Percentiles rank a stretch among this genome's conserved stretches.
These are phyloP conservation scores for Pseudonectria buxi DNA, from an alignment of 2,329 filamentous ascomycete genomes.

Conservation along the genomic window DNA sequence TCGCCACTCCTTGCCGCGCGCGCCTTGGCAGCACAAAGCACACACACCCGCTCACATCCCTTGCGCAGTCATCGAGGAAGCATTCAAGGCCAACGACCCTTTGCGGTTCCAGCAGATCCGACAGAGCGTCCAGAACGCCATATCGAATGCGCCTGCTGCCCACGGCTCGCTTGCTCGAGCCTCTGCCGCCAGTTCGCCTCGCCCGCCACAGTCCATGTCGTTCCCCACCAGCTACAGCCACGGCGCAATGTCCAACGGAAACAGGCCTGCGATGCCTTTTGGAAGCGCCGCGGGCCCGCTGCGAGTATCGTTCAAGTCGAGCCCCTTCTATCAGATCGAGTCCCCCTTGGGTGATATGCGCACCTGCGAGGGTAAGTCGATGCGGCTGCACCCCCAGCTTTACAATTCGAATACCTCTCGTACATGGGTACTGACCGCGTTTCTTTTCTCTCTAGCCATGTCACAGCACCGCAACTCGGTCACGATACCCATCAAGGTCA, in stretches of 20 bases:
- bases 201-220: slow-evolving; percentile 14
- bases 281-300: slow-evolving; percentile 5
- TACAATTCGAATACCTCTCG: too few species aligned
- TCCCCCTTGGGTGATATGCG: slow-evolving; percentile 57
- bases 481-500: slow-evolving; percentile 37
- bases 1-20: slow-evolving; percentile 1
- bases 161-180: slow-evolving; percentile 12
- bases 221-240: slow-evolving; percentile 13
- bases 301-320: slow-evolving; percentile 51
- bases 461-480: slow-evolving; percentile 47
- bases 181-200: slow-evolving; percentile 6
- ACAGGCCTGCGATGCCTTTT: slow-evolving; percentile 12
- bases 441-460: slow-evolving; percentile 38
- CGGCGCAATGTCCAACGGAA: slow-evolving; percentile 13
- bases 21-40: too few species aligned
- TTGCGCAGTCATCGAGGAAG: slow-evolving; percentile 36
- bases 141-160: slow-evolving; percentile 20
- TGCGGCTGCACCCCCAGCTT: too few species aligned
- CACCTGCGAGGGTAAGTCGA: slow-evolving; percentile 63
- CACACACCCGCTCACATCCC: slow-evolving; percentile 1
- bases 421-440: slow-evolving; percentile 15
- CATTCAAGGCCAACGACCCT: slow-evolving; percentile 29
- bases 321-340: slow-evolving; percentile 76
- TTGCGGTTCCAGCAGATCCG: slow-evolving; percentile 38
- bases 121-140: slow-evolving; percentile 33